phyloP scores from a whole-genome alignment of 768 basidiomycete species.

The Butyriboletus loyo region DNA sequence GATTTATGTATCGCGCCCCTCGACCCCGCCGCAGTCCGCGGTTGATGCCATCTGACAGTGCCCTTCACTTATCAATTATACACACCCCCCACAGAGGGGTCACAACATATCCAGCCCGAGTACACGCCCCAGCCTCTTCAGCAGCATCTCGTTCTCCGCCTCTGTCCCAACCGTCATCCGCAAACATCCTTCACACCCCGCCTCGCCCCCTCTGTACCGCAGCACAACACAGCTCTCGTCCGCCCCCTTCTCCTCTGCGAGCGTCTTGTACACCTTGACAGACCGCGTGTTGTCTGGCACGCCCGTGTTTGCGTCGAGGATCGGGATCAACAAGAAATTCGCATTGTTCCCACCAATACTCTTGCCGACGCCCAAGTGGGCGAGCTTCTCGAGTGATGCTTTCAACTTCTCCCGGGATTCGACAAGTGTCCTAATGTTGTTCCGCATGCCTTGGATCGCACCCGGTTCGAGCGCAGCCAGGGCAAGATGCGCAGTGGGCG shows the following conservation, averaged over 20 bases:
- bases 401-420: conserved; percentile 57
- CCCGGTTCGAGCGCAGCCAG: conserved; percentile 68
- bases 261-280: conserved; percentile 62
- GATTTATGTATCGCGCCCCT: not conserved
- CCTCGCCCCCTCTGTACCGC: conserved; percentile 80
- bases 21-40: not conserved
- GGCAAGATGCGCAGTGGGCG: conserved; percentile 83
- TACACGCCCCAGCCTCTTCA: conserved; percentile 53
- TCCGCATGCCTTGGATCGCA: conserved; percentile 62
- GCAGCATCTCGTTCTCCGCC: conserved; percentile 65
- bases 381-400: conserved; percentile 44
- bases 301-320: conserved; percentile 46
- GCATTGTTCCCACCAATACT: conserved; percentile 82
- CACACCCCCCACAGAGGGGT: not conserved
- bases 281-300: conserved; percentile 60
- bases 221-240: conserved; percentile 87
- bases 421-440: conserved; percentile 58
- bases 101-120: not conserved
- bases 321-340: conserved; percentile 85
- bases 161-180: conserved; percentile 86
- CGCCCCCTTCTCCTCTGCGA: conserved; percentile 83
- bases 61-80: not conserved
- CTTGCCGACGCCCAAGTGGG: conserved; percentile 54
- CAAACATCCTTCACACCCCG: conserved; percentile 83
- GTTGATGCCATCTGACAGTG: too few species aligned